These are phyloP conservation scores for Talaromyces funiculosus DNA, from an alignment of 2,329 filamentous ascomycete species.

Conservation along the genomic window DNA sequence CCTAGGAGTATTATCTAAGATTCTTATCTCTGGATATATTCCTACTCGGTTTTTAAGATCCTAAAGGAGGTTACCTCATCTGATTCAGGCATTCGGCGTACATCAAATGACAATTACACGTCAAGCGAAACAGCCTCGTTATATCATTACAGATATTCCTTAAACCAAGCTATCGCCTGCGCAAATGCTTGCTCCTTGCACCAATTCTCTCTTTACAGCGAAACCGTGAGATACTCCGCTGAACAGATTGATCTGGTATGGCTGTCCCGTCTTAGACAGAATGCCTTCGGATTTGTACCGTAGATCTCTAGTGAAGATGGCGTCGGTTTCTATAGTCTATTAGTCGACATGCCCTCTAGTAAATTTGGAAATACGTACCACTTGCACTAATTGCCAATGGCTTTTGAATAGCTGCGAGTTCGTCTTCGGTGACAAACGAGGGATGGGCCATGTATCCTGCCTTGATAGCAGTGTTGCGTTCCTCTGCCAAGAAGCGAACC, in stretches of 20 bases:
- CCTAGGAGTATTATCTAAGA: too few species aligned
- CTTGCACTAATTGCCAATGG: constrained; percentile 62
- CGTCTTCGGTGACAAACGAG: constrained; percentile 63
- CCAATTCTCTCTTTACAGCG: constrained; percentile 61
- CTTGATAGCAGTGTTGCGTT: constrained; percentile 47
- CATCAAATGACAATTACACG: too few species aligned
- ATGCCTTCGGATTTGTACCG: constrained; percentile 62
- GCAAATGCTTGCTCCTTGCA: constrained; percentile 76
- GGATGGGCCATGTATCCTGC: constrained; percentile 73
- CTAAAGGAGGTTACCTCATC: too few species aligned
- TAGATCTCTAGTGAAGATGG: constrained; percentile 59
- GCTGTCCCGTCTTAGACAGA: constrained; percentile 50
- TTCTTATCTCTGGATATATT: too few species aligned
- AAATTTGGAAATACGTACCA: constrained; percentile 26
- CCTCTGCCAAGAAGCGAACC: constrained; percentile 59
- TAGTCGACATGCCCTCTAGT: background rate
- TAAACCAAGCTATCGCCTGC: constrained; percentile 74
- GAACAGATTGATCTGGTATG: constrained; percentile 74
- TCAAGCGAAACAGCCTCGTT: too few species aligned
- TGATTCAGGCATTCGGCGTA: too few species aligned
- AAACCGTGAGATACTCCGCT: constrained; percentile 70
- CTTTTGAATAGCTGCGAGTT: constrained; percentile 60
- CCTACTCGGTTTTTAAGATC: too few species aligned
- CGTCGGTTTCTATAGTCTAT: constrained; percentile 51
- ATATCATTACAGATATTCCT: constrained; percentile 47